Percentiles rank a stretch among this genome's conserved stretches.
Evolutionary conservation across 208 protist species (phyloP).

Genomic region (Trypanosoma grayi): DNA sequence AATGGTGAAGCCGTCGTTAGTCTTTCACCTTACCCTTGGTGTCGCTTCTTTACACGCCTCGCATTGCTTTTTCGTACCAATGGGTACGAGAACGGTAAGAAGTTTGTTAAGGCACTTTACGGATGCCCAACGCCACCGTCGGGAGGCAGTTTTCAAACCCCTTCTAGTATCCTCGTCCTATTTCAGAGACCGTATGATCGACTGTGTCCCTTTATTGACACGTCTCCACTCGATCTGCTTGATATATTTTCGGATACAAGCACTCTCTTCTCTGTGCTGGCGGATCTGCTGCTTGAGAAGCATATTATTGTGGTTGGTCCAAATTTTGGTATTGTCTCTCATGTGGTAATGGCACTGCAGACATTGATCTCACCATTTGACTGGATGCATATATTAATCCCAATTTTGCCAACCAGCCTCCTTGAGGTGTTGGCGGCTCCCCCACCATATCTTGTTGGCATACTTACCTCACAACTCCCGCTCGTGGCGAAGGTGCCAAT

Average conservation of each 20-base stretch:
- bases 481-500: conserved; percentile 38
- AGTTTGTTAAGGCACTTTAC: conserved; percentile 47
- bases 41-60: conserved; percentile 75
- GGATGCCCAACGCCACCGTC: conserved; percentile 57
- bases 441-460: conserved; percentile 71
- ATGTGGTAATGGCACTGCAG: conserved; percentile 79
- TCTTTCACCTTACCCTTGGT: conserved; percentile 77
- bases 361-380: conserved; percentile 78
- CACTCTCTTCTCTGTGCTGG: conserved; percentile 63
- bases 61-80: conserved; percentile 55
- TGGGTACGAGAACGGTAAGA: conserved; percentile 34
- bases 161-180: conserved; percentile 33
- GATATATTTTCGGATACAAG: conserved; percentile 60
- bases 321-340: conserved; percentile 75
- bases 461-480: conserved; percentile 68
- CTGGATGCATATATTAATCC: conserved; percentile 86
- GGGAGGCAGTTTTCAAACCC: conserved; percentile 51
- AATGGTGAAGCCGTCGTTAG: conserved; percentile 65
- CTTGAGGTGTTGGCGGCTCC: conserved; percentile 73
- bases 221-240: conserved; percentile 59
- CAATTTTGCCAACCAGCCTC: conserved; percentile 59
- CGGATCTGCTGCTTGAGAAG: conserved; percentile 69
- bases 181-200: conserved; percentile 76
- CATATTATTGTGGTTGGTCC: conserved; percentile 79
- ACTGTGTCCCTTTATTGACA: conserved; percentile 81